Percentiles rank a stretch among this genome's conserved stretches.
phyloP scores from a whole-genome alignment of 2,329 filamentous ascomycete species.

The Acephala macrosclerotiorum region DNA sequence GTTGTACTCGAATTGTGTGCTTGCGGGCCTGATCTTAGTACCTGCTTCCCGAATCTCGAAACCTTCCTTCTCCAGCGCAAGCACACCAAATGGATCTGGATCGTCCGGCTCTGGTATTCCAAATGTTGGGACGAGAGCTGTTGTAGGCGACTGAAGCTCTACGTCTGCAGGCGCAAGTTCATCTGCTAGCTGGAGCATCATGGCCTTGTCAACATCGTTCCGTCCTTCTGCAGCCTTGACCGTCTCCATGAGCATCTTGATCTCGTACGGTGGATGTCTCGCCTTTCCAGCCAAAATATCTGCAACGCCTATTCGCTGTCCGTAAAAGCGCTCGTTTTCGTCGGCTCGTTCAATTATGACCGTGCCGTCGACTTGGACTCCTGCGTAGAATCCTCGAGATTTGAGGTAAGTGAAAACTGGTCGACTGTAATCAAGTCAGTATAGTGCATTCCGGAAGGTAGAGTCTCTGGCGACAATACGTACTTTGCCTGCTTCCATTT shows the following conservation, averaged over 20 bases:
- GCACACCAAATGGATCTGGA: slow-evolving; percentile 89
- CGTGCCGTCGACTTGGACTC: slow-evolving; percentile 86
- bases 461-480: background rate
- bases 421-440: slow-evolving; percentile 31
- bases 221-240: slow-evolving; percentile 89
- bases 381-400: slow-evolving; percentile 86
- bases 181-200: slow-evolving; percentile 69
- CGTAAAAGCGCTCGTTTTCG: slow-evolving; percentile 88
- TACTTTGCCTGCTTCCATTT: slow-evolving; percentile 65
- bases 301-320: slow-evolving; percentile 65
- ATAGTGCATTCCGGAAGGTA: background rate
- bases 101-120: slow-evolving; percentile 82
- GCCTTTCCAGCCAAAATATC: slow-evolving; percentile 61
- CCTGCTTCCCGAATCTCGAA: slow-evolving; percentile 92
- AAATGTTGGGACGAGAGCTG: slow-evolving; percentile 61
- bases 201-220: slow-evolving; percentile 71
- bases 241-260: slow-evolving; percentile 67
- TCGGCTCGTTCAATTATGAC: slow-evolving; percentile 86
- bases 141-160: slow-evolving; percentile 54
- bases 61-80: slow-evolving; percentile 89
- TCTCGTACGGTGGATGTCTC: slow-evolving; percentile 43
- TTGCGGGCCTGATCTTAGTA: slow-evolving; percentile 73
- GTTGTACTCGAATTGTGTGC: slow-evolving; percentile 83
- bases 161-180: slow-evolving; percentile 81
- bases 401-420: slow-evolving; percentile 89